A percentile compares a stretch with the other conserved stretches of the same genome.
Conservation (phyloP, 331 rosid genomes). For the Quercus lobata region DNA sequence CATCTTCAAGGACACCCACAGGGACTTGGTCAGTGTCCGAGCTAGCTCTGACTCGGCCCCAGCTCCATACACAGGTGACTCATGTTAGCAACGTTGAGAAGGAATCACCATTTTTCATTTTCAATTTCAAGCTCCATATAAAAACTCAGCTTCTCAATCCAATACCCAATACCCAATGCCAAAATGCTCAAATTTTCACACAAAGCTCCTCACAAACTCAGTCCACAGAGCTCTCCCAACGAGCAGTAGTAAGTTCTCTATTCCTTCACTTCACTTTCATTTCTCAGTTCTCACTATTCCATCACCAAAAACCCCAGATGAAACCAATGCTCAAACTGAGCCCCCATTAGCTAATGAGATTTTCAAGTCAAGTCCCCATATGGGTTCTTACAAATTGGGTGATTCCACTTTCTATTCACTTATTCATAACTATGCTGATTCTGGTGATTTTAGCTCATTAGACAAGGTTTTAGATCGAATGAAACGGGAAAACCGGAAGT, state of each 20-base stretch:
- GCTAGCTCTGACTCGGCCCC: too few species aligned
- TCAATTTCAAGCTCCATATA: too few species aligned
- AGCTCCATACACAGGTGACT: too few species aligned
- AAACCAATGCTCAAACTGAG: slow-evolving; percentile 8
- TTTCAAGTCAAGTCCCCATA: slow-evolving; percentile 50
- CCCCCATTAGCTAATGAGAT: slow-evolving; percentile 46
- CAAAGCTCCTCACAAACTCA: too few species aligned
- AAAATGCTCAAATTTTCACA: too few species aligned
- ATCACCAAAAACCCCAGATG: slow-evolving; percentile 6
- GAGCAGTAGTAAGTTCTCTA: slow-evolving; percentile 7
- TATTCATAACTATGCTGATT: slow-evolving; percentile 52
- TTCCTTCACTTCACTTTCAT: slow-evolving; percentile 11
- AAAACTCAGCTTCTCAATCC: too few species aligned
- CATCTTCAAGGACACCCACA: too few species aligned
- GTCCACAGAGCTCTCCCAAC: too few species aligned
- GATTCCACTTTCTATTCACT: slow-evolving; percentile 76
- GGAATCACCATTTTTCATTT: too few species aligned
- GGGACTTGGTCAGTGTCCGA: too few species aligned
- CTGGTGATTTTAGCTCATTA: slow-evolving; percentile 54
- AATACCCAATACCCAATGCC: too few species aligned
- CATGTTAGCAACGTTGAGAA: too few species aligned
- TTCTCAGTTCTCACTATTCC: slow-evolving; percentile 23
- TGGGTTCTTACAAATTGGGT: slow-evolving; percentile 70
- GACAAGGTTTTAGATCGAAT: slow-evolving; percentile 56
- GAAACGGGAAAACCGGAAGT: slow-evolving; percentile 63